Base-by-base conservation (phyloP, 805 yeast species). In the Starmerella davenportii region DNA sequence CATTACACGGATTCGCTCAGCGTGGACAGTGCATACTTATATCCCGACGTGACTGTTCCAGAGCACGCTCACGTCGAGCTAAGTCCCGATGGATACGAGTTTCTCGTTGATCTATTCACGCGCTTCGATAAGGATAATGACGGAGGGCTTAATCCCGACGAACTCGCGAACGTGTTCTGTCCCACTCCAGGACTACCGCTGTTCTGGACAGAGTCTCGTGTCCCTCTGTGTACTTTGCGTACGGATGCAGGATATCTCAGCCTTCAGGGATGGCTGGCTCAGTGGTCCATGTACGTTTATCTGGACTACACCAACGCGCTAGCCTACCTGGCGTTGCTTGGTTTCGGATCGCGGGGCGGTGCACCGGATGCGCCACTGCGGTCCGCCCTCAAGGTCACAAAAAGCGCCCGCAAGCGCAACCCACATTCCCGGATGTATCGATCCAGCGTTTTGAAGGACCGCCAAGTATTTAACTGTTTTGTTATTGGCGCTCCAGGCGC, bases 231-330 rank as follows among this genome's bases (percentile, higher is more conserved):
- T 1, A 80, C 93, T 9, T 94, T 87, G 1, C 71, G 93, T 38
- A 85, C 84, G 53, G 95, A 84, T 46, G 76, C 74, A 45, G 95
- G 94, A 0, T 70, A 74, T 53, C 84, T 90, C 3, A 82, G 96
- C 0, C 58, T 90, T 21, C 98, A 92, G 60, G 98, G 99, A 2
- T 90, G 99, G 99, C 60, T 90, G 29, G 98, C 98, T 0, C 96
- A 87, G 52, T 90, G 99, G 99, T 77, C 87, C 49, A 79, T 90
- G 79, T 82, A 95, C 1, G 87, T 96, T 0, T 84, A 73, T 48
- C 61, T 90, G 23, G 93, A 85, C 50, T 73, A 79, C 53, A 73
- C 69, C 48, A 76, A 82, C 1, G 84, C 96, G 0, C 65, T 90
- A 37, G 92, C 82, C 37, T 90, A 87, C 51, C 59, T 90, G 44